Base-by-base conservation (phyloP, 257 asterid species). In the Thymus quinquecostatus region DNA sequence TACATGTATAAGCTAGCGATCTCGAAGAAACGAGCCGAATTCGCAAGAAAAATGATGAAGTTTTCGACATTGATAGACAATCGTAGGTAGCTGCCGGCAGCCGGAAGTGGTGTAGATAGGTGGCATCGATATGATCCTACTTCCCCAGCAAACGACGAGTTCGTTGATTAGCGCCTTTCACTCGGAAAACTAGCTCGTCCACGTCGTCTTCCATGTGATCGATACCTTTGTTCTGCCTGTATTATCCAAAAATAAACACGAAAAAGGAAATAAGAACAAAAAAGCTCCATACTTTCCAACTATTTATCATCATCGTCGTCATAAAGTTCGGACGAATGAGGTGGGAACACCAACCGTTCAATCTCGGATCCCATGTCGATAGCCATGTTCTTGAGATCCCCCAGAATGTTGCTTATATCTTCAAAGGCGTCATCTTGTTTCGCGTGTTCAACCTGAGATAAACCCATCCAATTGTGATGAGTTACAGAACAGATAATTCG, bases 281-380 rank as follows among this genome's bases (percentile, higher is more conserved):
- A 10, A 38, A 5, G 51, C 66, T n/a, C 9, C 8, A 40, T 27
- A 47, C 34, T 62, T 38, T 30, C 61, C 5, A 53, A 45, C 79
- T 53, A 4, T 41, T 4, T 32, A n/a, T 50, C 3, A 48, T 47
- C 33, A 30, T 68, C 12, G 66, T 66, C 49, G 13, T 28, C 21
- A 60, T 66, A 41, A n/a, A 13, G 36, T 14, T 41, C 10, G 11
- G 47, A 30, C 51, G 38, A 69, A 33, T 67, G 34, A 3, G 64
- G 12, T 4, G 40, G 74, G 21, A 54, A 2, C 14, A 71, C 81
- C 8, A 43, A 88, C 96, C 92, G 80, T 12, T 84, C 92, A 13
- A 89, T 82, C 83, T 89, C 96, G 13, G 84, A 81, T 27, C 96
- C 96, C 96, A 90, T 90, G 70, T 84, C 92, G 29, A 87, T 60